Evolutionary conservation across 1,139 yeast genomes (phyloP).

Genomic region (Torulaspora pretoriensis): DNA sequence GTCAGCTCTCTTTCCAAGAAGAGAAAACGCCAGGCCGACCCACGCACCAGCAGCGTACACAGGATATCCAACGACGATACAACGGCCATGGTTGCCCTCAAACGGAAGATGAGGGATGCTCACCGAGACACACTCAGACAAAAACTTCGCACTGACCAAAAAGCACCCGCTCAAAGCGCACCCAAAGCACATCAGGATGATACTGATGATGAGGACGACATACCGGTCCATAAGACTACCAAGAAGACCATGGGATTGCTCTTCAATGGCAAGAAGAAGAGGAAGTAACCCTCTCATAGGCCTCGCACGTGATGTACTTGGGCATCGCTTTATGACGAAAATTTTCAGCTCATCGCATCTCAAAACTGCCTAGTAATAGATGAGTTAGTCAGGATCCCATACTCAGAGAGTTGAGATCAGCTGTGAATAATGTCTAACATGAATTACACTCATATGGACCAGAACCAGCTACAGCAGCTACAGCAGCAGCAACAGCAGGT

Average conservation of each 20-base stretch:
- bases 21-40: constrained; percentile 18
- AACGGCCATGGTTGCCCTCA: constrained; percentile 36
- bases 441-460: constrained; percentile 33
- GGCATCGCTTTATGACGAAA: constrained; percentile 13
- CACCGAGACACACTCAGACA: constrained; percentile 16
- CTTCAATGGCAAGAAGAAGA: constrained; percentile 18
- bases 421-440: constrained; percentile 13
- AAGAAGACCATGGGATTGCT: constrained; percentile 24
- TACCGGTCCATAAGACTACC: constrained; percentile 17
- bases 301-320: constrained; percentile 2
- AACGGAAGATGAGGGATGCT: constrained; percentile 32
- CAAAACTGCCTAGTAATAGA: background rate
- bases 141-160: background rate
- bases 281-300: constrained; percentile 8
- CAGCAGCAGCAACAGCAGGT: constrained; percentile 33
- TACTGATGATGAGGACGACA: constrained; percentile 18
- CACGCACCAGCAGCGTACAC: constrained; percentile 23
- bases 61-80: constrained; percentile 34
- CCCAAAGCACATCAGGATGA: constrained; percentile 10
- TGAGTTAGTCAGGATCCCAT: background rate
- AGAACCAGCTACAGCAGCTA: constrained; percentile 25
- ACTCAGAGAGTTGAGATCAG: background rate
- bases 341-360: constrained; percentile 23
- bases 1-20: constrained; percentile 32
- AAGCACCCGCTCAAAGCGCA: background rate